These are phyloP conservation scores for Gonium pectorale DNA, from an alignment of 139 green algal genomes.

Conservation along the genomic window DNA sequence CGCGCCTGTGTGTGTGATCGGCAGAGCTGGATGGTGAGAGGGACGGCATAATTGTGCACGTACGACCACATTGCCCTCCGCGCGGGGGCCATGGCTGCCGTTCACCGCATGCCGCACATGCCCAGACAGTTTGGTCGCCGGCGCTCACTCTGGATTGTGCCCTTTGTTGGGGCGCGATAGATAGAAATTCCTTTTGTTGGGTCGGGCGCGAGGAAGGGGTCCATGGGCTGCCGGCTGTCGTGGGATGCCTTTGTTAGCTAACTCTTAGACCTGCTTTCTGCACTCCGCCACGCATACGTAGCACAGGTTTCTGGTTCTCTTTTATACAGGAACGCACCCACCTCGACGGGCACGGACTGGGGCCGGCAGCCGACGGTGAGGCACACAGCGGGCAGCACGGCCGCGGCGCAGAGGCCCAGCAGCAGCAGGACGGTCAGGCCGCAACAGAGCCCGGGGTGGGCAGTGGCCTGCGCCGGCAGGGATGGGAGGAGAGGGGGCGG, in stretches of 20 bases:
- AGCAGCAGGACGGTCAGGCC: neutral
- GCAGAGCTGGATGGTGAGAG: neutral
- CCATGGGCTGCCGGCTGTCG: neutral
- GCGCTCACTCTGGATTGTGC: too few relatives aligned
- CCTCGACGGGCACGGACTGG: neutral
- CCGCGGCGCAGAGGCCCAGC: neutral
- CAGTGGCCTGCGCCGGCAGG: neutral
- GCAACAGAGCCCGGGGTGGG: neutral
- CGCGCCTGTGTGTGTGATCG: neutral
- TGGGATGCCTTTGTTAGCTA: neutral
- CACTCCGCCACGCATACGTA: neutral
- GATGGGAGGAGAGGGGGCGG: neutral
- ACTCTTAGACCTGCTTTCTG: neutral
- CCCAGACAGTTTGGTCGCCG: too few relatives aligned
- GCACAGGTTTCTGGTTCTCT: neutral
- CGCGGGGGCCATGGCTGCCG: too few relatives aligned
- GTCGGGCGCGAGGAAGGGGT: neutral
- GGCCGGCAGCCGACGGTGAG: slow-evolving; percentile 10
- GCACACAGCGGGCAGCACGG: slow-evolving; percentile 13
- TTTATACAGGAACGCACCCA: neutral
- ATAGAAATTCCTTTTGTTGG: neutral
- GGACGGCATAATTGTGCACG: neutral
- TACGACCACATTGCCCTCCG: too few relatives aligned
- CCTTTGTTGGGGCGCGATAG: too few relatives aligned
- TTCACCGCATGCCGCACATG: too few relatives aligned